Conservation (phyloP, 495 filamentous ascomycete genomes). For the Tetracladium marchalianum region DNA sequence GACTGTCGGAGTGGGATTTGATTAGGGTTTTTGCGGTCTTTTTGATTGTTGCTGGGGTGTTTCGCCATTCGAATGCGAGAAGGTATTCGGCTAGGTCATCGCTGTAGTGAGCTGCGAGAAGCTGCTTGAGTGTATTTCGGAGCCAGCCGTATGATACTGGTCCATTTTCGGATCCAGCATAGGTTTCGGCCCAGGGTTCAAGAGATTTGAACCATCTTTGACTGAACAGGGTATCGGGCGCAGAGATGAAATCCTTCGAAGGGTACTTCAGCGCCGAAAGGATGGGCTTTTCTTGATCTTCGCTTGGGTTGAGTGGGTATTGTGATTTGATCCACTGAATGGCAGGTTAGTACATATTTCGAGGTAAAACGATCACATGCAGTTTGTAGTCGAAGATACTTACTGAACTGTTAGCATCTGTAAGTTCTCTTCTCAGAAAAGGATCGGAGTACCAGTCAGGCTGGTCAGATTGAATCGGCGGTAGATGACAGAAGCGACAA, state of each 20-base stretch:
- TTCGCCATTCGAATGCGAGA: conserved; percentile 57
- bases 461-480: conserved; percentile 27
- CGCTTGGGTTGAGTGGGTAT: no score
- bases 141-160: conserved; percentile 12
- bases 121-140: conserved; percentile 34
- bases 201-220: background rate
- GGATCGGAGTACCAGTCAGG: conserved; percentile 7
- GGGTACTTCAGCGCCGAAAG: background rate
- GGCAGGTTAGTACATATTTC: no score
- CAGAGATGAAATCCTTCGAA: background rate
- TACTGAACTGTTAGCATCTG: background rate
- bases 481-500: conserved; percentile 58
- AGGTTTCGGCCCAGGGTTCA: conserved; percentile 2
- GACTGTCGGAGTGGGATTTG: conserved; percentile 52
- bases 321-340: no score
- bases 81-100: conserved; percentile 58
- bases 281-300: no score
- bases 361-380: no score
- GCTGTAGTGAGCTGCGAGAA: conserved; percentile 34
- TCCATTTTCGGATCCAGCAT: background rate
- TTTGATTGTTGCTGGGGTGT: conserved; percentile 44
- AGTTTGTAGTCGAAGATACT: no score
- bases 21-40: conserved; percentile 66
- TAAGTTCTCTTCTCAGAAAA: conserved; percentile 7
- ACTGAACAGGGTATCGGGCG: conserved; percentile 9